A percentile compares a stretch with the other conserved stretches of the same genome.
These are phyloP conservation scores for Nigrospora sphaerica DNA, from an alignment of 2,329 filamentous ascomycete species.

Conservation along the genomic window DNA sequence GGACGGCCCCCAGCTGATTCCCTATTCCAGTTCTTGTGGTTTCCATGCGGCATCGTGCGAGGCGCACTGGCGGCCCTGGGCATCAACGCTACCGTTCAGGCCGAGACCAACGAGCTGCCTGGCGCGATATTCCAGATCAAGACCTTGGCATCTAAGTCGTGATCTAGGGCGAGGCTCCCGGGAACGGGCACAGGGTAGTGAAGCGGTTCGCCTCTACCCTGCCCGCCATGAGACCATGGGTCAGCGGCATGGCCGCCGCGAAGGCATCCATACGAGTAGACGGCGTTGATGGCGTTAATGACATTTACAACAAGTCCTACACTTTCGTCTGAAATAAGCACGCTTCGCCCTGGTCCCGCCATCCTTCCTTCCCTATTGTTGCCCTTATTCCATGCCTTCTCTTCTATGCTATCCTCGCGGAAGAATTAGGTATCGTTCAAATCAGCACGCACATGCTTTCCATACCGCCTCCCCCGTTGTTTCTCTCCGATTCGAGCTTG, in stretches of 20 bases:
- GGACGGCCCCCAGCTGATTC: background rate
- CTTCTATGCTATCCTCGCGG: no score
- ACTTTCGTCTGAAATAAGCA: background rate
- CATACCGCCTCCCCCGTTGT: no score
- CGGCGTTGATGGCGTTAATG: constrained; percentile 4
- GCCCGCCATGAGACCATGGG: background rate
- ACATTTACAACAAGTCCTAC: constrained; percentile 1
- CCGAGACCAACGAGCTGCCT: constrained; percentile 81
- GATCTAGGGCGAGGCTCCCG: background rate
- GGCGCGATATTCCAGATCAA: constrained; percentile 94
- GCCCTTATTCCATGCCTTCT: no score
- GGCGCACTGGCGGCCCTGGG: constrained; percentile 90
- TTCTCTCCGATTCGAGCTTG: no score
- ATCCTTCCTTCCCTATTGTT: background rate
- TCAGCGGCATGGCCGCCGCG: background rate
- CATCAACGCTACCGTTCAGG: constrained; percentile 84
- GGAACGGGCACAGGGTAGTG: constrained; percentile 41
- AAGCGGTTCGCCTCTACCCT: constrained; percentile 29
- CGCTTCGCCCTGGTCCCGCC: background rate
- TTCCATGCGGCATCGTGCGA: constrained; percentile 86
- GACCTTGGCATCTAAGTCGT: constrained; percentile 58
- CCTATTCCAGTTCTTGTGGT: constrained; percentile 71
- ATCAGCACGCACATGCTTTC: no score
- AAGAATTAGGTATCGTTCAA: no score
- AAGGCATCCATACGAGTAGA: background rate